Evolutionary conservation across 2,329 filamentous ascomycete genomes (phyloP), one percentile per base, ranked within the genome.

Genomic region (Aspergillus pseudoviridinutans): DNA sequence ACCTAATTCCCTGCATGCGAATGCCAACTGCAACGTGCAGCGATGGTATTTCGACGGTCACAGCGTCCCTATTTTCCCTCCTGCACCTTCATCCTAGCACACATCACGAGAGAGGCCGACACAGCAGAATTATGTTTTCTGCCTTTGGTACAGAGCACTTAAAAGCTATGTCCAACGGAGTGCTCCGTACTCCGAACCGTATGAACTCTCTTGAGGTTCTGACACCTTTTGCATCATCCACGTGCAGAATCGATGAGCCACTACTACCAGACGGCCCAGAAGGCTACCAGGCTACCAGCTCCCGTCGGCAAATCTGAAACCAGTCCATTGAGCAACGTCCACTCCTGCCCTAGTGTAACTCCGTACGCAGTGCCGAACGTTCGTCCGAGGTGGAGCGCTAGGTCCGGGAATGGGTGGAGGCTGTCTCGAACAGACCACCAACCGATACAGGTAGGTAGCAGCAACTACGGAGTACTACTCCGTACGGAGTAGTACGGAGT

Each of bases 231-330:
- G 7, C 32, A 17, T 5, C 14, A 38, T 7, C 2, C 14, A 35
- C 32, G 17, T 17, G 32, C 32, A 6, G 6, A 38, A 38, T 17
- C 14, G 14, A 38, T 38, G 2, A 17, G 14, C 32, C 32, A 17
- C 32, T 17, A 35, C 32, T 7, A 17, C 14, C 32, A 38, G 32
- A 38, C 12, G 28, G 9, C 9, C 9, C 28, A 29, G 10, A 29
- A 38, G 14, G 14, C 14, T 17, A n/a, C 12, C 4, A 35, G 12
- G 12, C 32, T 17, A 49, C 50, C 41, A 54, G 28, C 14, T 54
- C 25, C 28, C 41, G 46, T 61, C 64, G 66, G 65, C 60, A 65
- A 61, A 61, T 66, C 60, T 68, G 62, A 68, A 65, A 65, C 64
- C 38, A 55, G 47, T 41, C 49, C 53, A 55, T 57, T 54, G 50